Evolutionary conservation across 2,329 filamentous ascomycete genomes (phyloP).

Genomic region (Plenodomus tracheiphilus): DNA sequence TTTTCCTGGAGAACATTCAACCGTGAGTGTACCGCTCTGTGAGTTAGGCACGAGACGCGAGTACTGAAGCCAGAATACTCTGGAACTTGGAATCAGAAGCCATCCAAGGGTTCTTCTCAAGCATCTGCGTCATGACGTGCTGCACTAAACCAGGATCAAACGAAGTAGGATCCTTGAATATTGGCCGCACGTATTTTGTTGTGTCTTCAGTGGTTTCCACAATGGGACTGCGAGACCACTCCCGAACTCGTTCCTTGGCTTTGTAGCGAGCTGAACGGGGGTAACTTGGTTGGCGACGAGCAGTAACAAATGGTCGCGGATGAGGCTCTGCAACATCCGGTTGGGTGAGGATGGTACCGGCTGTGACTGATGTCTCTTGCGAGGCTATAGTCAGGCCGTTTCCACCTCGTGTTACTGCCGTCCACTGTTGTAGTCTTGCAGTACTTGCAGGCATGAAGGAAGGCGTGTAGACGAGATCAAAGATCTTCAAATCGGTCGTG

Average conservation of each 20-base stretch:
- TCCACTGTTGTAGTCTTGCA: background rate
- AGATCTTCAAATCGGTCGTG: background rate
- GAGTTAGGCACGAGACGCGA: background rate
- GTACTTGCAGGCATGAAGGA: background rate
- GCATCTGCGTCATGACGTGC: no score
- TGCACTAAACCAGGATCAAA: no score
- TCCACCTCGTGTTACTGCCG: background rate
- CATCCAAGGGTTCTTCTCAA: no score
- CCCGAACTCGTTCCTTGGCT: background rate
- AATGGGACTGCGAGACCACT: background rate
- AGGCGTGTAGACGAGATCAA: background rate
- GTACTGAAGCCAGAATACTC: background rate
- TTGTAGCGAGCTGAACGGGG: background rate
- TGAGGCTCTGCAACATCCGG: background rate
- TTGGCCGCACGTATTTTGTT: no score
- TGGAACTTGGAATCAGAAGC: no score
- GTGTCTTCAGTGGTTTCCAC: no score
- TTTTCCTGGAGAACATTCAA: conserved; percentile 1
- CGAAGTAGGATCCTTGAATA: no score
- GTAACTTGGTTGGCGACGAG: background rate
- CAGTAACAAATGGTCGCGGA: background rate
- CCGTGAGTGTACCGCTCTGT: background rate
- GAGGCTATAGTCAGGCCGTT: conserved; percentile 1
- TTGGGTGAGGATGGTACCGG: background rate
- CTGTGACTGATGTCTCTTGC: background rate